Conservation (phyloP, 2,329 filamentous ascomycete species). For the Sclerotinia spermophila region DNA sequence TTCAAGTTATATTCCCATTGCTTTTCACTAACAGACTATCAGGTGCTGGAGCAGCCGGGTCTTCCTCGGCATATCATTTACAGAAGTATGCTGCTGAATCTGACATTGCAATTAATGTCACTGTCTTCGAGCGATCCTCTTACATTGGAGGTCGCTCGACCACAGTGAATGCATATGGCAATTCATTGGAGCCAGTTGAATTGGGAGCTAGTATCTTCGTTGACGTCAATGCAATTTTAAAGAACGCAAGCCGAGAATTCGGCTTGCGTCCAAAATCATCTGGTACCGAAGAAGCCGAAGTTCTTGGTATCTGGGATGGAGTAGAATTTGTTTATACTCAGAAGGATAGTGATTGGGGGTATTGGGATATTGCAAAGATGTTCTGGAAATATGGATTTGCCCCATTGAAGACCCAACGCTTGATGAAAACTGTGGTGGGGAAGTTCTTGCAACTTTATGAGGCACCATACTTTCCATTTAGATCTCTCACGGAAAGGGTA, state of each 20-base stretch:
- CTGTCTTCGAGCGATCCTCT: slow-evolving; percentile 75
- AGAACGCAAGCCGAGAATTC: slow-evolving; percentile 67
- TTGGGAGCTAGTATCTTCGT: slow-evolving; percentile 93
- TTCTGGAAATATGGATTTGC: slow-evolving; percentile 82
- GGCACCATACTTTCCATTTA: slow-evolving; percentile 78
- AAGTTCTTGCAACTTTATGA: slow-evolving; percentile 80
- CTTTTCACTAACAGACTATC: slow-evolving; percentile 12
- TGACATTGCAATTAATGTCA: slow-evolving; percentile 67
- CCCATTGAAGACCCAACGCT: slow-evolving; percentile 66
- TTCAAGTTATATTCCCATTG: background rate
- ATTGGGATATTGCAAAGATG: slow-evolving; percentile 78
- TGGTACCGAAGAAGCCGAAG: slow-evolving; percentile 42
- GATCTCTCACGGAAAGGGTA: slow-evolving; percentile 65
- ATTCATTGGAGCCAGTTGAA: slow-evolving; percentile 68
- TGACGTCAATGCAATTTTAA: slow-evolving; percentile 75
- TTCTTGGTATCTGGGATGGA: slow-evolving; percentile 83
- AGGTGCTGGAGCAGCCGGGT: slow-evolving; percentile 88
- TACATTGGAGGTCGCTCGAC: slow-evolving; percentile 84
- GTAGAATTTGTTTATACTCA: slow-evolving; percentile 66
- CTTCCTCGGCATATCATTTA: slow-evolving; percentile 82
- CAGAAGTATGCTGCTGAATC: slow-evolving; percentile 62
- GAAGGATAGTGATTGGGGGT: slow-evolving; percentile 56
- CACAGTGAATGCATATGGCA: slow-evolving; percentile 72
- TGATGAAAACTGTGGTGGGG: slow-evolving; percentile 68
- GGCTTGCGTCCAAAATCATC: slow-evolving; percentile 55